phyloP scores from a whole-genome alignment of 1,284 basidiomycete species.

The Singerocomus inundabilis region DNA sequence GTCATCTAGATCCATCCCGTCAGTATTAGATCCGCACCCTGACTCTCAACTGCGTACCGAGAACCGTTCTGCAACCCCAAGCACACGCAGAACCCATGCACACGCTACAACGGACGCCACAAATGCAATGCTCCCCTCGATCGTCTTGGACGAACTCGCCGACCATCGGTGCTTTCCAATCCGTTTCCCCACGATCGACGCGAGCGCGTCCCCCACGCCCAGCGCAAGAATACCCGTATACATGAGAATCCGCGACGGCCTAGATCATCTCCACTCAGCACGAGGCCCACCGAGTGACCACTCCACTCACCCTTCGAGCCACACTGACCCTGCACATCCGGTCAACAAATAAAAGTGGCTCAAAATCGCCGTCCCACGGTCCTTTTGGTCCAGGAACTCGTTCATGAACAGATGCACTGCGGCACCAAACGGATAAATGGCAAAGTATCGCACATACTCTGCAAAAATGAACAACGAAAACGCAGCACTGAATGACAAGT shows the following conservation, averaged over 20 bases:
- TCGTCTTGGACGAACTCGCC: conserved; percentile 78
- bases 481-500: conserved; percentile 90
- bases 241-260: conserved; percentile 68
- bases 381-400: conserved; percentile 96
- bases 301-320: conserved; percentile 85
- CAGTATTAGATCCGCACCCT: conserved; percentile 13
- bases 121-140: conserved; percentile 90
- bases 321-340: conserved; percentile 90
- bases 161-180: conserved; percentile 85
- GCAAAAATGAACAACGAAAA: conserved; percentile 94
- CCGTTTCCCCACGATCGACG: conserved; percentile 88
- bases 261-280: conserved; percentile 32
- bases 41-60: conserved; percentile 52
- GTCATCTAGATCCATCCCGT: conserved; percentile 40
- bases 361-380: conserved; percentile 93
- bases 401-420: conserved; percentile 94
- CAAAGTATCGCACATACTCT: conserved; percentile 97
- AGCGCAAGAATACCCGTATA: conserved; percentile 91
- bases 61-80: conserved; percentile 70
- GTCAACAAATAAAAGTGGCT: conserved; percentile 97
- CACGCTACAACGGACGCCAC: conserved; percentile 66
- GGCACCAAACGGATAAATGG: conserved; percentile 94
- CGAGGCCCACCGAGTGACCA: background rate
- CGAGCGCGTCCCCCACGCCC: conserved; percentile 93
- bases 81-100: conserved; percentile 69